These are phyloP conservation scores for Staphylotrichum tortipilum DNA, from an alignment of 495 filamentous ascomycete genomes.

Conservation along the genomic window DNA sequence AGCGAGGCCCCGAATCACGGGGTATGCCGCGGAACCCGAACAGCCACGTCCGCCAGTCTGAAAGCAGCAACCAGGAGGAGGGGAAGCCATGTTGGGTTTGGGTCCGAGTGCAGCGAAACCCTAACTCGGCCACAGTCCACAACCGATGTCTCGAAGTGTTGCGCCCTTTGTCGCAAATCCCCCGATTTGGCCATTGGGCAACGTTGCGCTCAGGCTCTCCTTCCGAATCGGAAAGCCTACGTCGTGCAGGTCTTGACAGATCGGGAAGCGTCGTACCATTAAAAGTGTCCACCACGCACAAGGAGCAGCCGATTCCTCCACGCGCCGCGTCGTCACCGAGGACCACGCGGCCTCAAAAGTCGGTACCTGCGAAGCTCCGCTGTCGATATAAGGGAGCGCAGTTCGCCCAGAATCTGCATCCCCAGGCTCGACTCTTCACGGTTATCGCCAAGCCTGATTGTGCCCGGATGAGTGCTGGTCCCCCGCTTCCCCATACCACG, in stretches of 20 bases:
- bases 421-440: background rate
- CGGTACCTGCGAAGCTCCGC: background rate
- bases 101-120: background rate
- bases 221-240: constrained; percentile 20
- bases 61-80: background rate
- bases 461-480: constrained; percentile 25
- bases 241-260: constrained; percentile 12
- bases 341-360: background rate
- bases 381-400: background rate
- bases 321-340: background rate
- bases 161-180: constrained; percentile 23
- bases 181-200: constrained; percentile 16
- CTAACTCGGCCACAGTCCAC: constrained; percentile 1
- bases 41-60: too few species aligned
- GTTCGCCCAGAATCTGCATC: background rate
- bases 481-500: constrained; percentile 34
- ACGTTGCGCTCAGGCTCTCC: constrained; percentile 22
- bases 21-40: too few species aligned
- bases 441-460: constrained; percentile 21
- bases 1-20: too few species aligned
- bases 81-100: background rate
- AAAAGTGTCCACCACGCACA: background rate
- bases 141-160: constrained; percentile 18
- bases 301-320: background rate
- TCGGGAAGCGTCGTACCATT: constrained; percentile 5